Base-by-base conservation (phyloP, 148 eudicot genomes). In the Talinum fruticosum region DNA sequence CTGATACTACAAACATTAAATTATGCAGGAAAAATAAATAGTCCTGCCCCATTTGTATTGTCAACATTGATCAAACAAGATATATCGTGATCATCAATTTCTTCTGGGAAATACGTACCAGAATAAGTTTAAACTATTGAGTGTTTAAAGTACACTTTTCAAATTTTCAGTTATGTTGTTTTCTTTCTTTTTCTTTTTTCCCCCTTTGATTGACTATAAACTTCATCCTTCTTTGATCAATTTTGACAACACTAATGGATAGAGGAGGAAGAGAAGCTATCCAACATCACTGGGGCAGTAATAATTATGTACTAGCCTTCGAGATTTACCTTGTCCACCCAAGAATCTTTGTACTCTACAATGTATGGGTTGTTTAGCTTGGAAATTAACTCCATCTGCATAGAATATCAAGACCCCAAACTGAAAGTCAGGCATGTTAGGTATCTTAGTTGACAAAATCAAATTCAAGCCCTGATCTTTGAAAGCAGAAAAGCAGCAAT, bases 271-370 rank as follows among this genome's bases (percentile, higher is more conserved):
- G 61, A 24, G 32, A 26, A 28, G 47, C 47, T 6, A 41, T 41
- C 47, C 47, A 41, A 28, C 34, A 62, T 62, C 15, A 26, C 32
- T 26, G 15, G n/a, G 30, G 18, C 65, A 18, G 10, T 29, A 62
- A 62, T 33, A 62, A 28, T 12, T 28, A 1, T 10, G 36, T 35
- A 12, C 47, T 41, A 41, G 47, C 5, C 8, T 33, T 14, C 10
- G 8, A 70, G 32, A 53, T 73, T 76, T 88, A 96, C 99, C 98
- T 96, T 80, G 80, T 93, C 98, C 41, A 91, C 88, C 99, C 98
- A 96, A 79, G 95, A 89, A 86, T 93, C 97, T 85, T 93, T 96
- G 81, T 87, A 88, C 79, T 87, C 97, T 38, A 93, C 91, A 19
- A 96, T 87, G 77, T 96, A 96, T 2, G 98, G 97, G 81, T 93